phyloP scores from a whole-genome alignment of 2,329 filamentous ascomycete genomes.

The Colletotrichum trifolii region DNA sequence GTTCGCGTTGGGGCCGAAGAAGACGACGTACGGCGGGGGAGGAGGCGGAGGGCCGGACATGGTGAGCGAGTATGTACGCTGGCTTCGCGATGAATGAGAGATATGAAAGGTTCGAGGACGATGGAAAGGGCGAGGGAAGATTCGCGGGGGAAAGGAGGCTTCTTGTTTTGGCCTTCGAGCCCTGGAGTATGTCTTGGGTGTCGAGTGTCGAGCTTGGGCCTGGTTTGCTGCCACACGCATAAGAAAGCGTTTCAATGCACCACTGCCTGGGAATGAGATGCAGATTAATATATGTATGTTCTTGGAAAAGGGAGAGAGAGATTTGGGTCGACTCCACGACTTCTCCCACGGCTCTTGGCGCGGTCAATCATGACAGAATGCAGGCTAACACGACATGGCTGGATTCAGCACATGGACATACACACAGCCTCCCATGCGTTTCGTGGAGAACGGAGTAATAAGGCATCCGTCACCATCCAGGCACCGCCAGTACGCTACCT shows the following conservation, averaged over 20 bases:
- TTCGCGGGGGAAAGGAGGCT: neutral
- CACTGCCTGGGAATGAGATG: slow-evolving; percentile 1
- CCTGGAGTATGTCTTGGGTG: neutral
- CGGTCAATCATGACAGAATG: slow-evolving; percentile 6
- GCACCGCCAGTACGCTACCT: no score
- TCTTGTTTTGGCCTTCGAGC: neutral
- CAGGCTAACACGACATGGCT: neutral
- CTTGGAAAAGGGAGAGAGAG: neutral
- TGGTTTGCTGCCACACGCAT: neutral
- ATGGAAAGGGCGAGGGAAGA: neutral
- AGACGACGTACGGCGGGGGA: slow-evolving; percentile 36
- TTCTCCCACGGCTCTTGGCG: neutral
- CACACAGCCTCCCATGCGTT: no score
- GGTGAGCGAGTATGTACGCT: slow-evolving; percentile 8
- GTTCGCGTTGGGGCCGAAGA: slow-evolving; percentile 59
- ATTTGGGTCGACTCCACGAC: neutral
- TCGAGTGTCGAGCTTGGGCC: slow-evolving; percentile 6
- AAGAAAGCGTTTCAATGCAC: slow-evolving; percentile 1
- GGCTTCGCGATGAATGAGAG: neutral
- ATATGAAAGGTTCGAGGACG: neutral
- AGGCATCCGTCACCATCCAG: no score
- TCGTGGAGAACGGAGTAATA: no score
- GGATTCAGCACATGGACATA: neutral
- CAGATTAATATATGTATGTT: slow-evolving; percentile 2
- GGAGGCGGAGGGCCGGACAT: slow-evolving; percentile 39